Evolutionary conservation across 202 grass and related monocot genomes (phyloP), one percentile per base, ranked within the genome.

Genomic region (Bolboschoenoplectus hybrid): DNA sequence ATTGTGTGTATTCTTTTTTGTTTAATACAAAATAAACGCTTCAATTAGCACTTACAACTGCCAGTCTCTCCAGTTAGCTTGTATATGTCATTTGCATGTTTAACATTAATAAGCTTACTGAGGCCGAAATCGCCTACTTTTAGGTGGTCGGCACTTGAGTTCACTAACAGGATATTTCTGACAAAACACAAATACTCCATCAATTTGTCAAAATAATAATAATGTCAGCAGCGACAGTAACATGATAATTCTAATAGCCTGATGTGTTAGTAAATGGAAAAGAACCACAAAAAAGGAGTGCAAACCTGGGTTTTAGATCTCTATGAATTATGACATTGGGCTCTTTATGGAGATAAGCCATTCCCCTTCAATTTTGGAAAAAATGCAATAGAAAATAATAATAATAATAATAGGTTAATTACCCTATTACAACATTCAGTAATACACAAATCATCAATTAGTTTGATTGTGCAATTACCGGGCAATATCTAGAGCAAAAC

Each of bases 41-140:
- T 26, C 26, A 26, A 26, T 26, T 61, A 85, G 61, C 2, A 89
- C 91, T 96, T 87, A 99, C 97, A 99, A 68, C 97, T 97, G 88
- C 97, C 97, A 20, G 97, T 99, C 67, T 99, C 97, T 85, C 97
- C 97, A 12, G 97, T 99, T 89, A 99, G 89, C 85, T 99, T 97
- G 88, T 99, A 99, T 34, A 94, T 89, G 78, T 99, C 97, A 84
- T 90, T 95, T 62, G 93, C 89, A 69, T 99, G 91, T 65, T 97
- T 94, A 44, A 91, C 88, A 91, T 89, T 99, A 60, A 99, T 96
- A 66, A 96, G 91, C 82, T 99, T 99, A 72, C 97, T 99, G 75
- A 99, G 97, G 60, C 97, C 97, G 63, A 99, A 99, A 51, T 99
- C 97, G 70, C 97, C 97, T 87, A 99, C 97, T 85, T 99, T 99